Conservation (phyloP, 768 basidiomycete genomes). For the Cystobasidium tubakii region DNA sequence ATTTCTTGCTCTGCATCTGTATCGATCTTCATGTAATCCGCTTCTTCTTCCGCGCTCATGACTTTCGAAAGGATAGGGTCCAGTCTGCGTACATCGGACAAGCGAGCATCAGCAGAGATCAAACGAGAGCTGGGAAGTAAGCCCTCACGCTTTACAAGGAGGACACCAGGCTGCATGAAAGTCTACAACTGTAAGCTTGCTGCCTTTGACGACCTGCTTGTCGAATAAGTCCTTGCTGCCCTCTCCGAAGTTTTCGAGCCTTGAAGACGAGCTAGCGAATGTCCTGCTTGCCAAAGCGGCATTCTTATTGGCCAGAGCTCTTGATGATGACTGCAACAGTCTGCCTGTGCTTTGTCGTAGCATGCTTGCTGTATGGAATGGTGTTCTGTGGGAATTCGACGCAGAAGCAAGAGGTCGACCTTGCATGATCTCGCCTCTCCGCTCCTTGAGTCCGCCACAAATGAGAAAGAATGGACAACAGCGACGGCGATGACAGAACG, state of each 20-base stretch:
- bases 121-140: neutral
- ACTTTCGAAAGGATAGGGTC: constrained; percentile 29
- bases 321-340: neutral
- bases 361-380: neutral
- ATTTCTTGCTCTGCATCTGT: constrained; percentile 21
- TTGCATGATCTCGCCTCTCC: neutral
- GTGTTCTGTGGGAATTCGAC: too few species aligned
- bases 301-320: neutral
- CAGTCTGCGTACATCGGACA: neutral
- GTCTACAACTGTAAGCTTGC: constrained; percentile 33
- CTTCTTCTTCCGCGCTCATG: constrained; percentile 20
- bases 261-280: neutral
- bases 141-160: neutral
- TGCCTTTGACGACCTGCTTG: constrained; percentile 27
- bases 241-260: constrained; percentile 15
- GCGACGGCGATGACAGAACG: neutral
- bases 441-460: neutral
- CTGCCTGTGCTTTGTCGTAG: constrained; percentile 9
- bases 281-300: neutral
- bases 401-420: too few species aligned
- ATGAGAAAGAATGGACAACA: neutral
- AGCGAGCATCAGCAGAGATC: neutral
- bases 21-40: constrained; percentile 22
- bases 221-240: constrained; percentile 14
- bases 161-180: constrained; percentile 22